Conservation (phyloP, 1,284 basidiomycete species). For the Pyrrhoderma lamaoense region DNA sequence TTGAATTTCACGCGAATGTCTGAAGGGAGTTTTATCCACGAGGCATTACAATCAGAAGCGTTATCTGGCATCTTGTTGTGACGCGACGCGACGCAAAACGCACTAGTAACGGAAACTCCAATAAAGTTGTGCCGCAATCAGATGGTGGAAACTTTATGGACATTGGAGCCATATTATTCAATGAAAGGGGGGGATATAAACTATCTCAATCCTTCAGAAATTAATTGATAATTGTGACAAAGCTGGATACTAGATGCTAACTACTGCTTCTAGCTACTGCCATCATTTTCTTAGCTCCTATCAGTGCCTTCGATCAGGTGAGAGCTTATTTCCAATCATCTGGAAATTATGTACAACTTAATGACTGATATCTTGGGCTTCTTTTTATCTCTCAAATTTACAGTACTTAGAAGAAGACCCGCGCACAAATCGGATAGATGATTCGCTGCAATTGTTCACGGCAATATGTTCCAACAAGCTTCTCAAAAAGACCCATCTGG, state of each 20-base stretch:
- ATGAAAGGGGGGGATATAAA: too few species aligned
- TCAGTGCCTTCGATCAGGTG: slow-evolving; percentile 78
- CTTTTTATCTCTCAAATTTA: neutral
- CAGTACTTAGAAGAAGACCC: slow-evolving; percentile 77
- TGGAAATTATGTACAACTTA: neutral
- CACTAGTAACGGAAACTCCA: neutral
- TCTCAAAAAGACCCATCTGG: slow-evolving; percentile 60
- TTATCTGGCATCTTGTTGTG: neutral
- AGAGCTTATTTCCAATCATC: too few species aligned
- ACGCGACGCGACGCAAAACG: slow-evolving; percentile 7
- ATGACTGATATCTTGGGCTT: neutral
- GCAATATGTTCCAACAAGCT: slow-evolving; percentile 67
- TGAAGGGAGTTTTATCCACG: too few species aligned
- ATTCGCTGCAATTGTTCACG: slow-evolving; percentile 71
- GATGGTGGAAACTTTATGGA: too few species aligned
- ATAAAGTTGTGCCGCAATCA: neutral
- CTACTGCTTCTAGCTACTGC: slow-evolving; percentile 55
- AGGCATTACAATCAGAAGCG: neutral
- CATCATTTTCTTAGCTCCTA: slow-evolving; percentile 70
- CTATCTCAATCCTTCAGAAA: too few species aligned
- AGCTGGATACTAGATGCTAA: too few species aligned
- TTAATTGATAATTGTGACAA: too few species aligned
- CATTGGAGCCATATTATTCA: too few species aligned
- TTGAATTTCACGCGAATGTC: too few species aligned
- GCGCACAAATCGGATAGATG: slow-evolving; percentile 68